A percentile compares a stretch with the other conserved stretches of the same genome.
Evolutionary conservation across 1,284 basidiomycete species (phyloP).

Genomic region (Xanthoconium separans): DNA sequence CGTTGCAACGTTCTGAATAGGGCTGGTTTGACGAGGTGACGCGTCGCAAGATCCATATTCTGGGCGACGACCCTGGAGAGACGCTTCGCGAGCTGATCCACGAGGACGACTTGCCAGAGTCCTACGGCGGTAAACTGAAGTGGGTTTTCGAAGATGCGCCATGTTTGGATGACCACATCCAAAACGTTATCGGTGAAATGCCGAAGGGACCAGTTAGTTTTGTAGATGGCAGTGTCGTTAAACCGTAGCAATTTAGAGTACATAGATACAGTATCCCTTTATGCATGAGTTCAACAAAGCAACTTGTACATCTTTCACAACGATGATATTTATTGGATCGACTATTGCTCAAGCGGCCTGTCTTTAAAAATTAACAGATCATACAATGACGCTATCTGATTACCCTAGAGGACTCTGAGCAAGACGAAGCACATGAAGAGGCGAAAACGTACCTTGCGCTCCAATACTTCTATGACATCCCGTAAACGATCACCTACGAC

Average conservation of each 20-base stretch:
- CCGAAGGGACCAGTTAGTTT: conserved; percentile 55
- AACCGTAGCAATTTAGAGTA: conserved; percentile 5
- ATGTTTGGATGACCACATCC: conserved; percentile 48
- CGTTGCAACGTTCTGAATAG: conserved; percentile 26
- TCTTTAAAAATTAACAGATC: conserved; percentile 76
- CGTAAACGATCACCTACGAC: conserved; percentile 81
- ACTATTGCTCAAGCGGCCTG: conserved; percentile 39
- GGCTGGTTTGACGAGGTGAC: conserved; percentile 79
- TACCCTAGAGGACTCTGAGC: conserved; percentile 54
- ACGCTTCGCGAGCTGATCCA: conserved; percentile 54
- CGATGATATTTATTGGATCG: not conserved
- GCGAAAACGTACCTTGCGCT: conserved; percentile 66
- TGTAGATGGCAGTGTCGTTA: conserved; percentile 39
- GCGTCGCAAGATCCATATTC: conserved; percentile 66
- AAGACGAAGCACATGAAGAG: not conserved
- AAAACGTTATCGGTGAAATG: conserved; percentile 42
- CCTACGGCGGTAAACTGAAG: conserved; percentile 68
- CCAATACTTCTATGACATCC: conserved; percentile 87
- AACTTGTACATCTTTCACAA: not conserved
- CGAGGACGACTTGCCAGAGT: conserved; percentile 54
- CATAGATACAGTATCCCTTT: not conserved
- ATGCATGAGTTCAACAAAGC: not conserved
- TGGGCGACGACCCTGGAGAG: conserved; percentile 55
- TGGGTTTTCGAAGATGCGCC: conserved; percentile 68
- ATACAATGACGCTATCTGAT: conserved; percentile 85